Conservation (phyloP, 257 asterid genomes). For the Fraxinus anomala region DNA sequence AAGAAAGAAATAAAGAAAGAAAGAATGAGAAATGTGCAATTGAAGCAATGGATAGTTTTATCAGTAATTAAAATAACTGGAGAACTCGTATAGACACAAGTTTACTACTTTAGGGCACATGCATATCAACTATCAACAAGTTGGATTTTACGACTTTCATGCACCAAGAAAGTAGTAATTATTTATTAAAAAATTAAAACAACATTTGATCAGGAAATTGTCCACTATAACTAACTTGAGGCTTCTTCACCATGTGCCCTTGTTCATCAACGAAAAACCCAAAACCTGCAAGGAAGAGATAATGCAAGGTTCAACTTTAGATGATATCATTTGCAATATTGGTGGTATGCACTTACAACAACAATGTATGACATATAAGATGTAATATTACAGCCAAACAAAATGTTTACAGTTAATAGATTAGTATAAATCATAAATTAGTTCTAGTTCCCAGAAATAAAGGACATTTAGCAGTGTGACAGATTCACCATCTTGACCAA, state of each 20-base stretch:
- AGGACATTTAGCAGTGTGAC: slow-evolving; percentile 14
- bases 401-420: background rate
- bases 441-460: background rate
- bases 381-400: background rate
- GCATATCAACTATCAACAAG: too few species aligned
- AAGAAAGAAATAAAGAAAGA: background rate
- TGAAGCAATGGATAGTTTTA: slow-evolving; percentile 1
- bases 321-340: slow-evolving; percentile 18
- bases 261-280: slow-evolving; percentile 75
- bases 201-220: slow-evolving; percentile 19
- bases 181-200: slow-evolving; percentile 6
- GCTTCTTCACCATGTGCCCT: slow-evolving; percentile 84
- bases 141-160: background rate
- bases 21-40: background rate
- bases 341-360: background rate
- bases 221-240: slow-evolving; percentile 60
- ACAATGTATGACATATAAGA: background rate
- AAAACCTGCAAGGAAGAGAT: slow-evolving; percentile 57
- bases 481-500: slow-evolving; percentile 90
- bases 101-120: background rate
- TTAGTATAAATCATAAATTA: background rate
- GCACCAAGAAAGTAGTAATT: background rate
- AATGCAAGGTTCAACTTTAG: slow-evolving; percentile 4
- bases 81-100: background rate
- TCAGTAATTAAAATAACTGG: background rate